These are phyloP conservation scores for Nidula niveotomentosa DNA, from an alignment of 1,284 basidiomycete species.

Conservation along the genomic window DNA sequence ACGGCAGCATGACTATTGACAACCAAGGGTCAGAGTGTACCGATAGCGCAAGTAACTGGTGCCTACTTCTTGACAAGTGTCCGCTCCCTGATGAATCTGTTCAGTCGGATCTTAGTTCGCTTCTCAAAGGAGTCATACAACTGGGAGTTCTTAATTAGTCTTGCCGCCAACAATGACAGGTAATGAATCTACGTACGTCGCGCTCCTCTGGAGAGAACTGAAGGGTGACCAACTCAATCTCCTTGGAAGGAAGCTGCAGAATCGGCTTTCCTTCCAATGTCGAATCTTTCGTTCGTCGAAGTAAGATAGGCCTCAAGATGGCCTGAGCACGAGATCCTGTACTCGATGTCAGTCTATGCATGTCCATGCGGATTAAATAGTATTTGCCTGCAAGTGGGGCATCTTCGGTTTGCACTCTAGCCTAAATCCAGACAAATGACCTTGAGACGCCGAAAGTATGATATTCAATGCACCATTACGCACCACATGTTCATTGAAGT, in stretches of 20 bases:
- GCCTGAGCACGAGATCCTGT: conserved; percentile 52
- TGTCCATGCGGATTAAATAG: not conserved
- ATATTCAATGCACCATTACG: conserved; percentile 9
- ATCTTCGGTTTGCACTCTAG: conserved; percentile 50
- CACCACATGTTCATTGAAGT: conserved; percentile 59
- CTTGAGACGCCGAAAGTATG: not conserved
- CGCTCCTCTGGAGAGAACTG: conserved; percentile 63
- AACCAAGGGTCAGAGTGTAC: conserved; percentile 5
- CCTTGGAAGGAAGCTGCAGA: conserved; percentile 56
- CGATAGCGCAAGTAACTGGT: not conserved
- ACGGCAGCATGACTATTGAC: conserved; percentile 45
- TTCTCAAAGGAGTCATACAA: conserved; percentile 62
- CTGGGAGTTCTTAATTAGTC: conserved; percentile 24
- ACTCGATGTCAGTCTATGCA: not conserved
- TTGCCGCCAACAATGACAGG: not conserved
- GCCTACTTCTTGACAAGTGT: conserved; percentile 64
- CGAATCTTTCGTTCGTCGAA: conserved; percentile 64
- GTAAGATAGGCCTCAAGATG: conserved; percentile 56
- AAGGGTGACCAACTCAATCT: conserved; percentile 55
- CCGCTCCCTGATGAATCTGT: conserved; percentile 54
- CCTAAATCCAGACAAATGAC: conserved; percentile 23
- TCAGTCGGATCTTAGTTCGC: conserved; percentile 50
- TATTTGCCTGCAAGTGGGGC: conserved; percentile 52
- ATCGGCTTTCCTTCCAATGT: conserved; percentile 59
- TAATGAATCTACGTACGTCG: conserved; percentile 36